Evolutionary conservation across 208 protist species (phyloP), one percentile per base, ranked within the genome.

Genomic region (Zelonia costaricensis): DNA sequence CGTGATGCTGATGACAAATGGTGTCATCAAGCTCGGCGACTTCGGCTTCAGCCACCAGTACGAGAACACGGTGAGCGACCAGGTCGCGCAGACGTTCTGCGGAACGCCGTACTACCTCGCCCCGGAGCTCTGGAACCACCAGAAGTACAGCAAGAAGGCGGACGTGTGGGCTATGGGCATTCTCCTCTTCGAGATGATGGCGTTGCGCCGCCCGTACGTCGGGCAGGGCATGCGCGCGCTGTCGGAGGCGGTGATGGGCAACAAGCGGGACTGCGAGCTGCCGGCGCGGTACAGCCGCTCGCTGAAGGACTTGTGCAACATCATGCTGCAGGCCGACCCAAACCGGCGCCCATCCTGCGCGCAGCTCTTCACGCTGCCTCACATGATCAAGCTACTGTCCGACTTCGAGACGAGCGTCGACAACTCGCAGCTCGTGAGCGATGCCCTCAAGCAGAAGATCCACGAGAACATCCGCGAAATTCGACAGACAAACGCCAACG

Each of bases 41-140:
- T 95, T 95, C 64, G 85, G 85, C 40, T 92, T 92, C 69, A 79
- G 70, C 18, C 80, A 84, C 36, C 85, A 88, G 76, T 92, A 92
- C 69, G 85, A 92, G 72, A 74, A 84, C 69, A 84, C 85, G 4
- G 70, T 91, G 28, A 88, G 81, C 33, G 83, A 88, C 58, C 82
- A 66, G 23, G 85, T 92, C 12, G 85, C 78, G n/a, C 76, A 78
- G 18, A 92, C 85, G 23, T 92, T 92, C 69, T 93, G 86, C 58
- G 91, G 88, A n/a, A 92, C 86, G 51, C 91, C 93, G 23, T 94
- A 97, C 65, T 98, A 97, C 74, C 73, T 98, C 42, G 84, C 83
- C 9, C 94, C 94, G 12, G 94, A 98, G 77, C 66, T 98, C 35
- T 97, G 87, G 79, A 77, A 86, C 38, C 77, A 84, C 49, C 82